Conservation (phyloP, 2,329 filamentous ascomycete species). For the Hypoxylon rubiginosum region DNA sequence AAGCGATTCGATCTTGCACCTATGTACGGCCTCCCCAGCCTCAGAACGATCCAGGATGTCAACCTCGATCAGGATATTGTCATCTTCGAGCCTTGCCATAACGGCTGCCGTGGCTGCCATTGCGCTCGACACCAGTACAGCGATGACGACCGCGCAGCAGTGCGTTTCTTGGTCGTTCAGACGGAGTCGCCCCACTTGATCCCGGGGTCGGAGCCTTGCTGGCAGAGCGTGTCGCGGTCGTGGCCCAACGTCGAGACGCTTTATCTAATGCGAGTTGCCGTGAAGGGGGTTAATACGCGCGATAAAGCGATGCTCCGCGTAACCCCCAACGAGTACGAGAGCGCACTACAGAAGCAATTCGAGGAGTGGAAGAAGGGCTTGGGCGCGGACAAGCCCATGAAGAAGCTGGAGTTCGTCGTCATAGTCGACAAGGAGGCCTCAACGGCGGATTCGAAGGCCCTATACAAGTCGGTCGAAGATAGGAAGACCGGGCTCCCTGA, state of each 20-base stretch:
- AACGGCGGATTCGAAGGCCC: constrained; percentile 23
- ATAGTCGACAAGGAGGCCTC: constrained; percentile 43
- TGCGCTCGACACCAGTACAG: constrained; percentile 49
- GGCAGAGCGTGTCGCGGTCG: constrained; percentile 46
- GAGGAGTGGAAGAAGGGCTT: constrained; percentile 49
- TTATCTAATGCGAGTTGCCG: constrained; percentile 47
- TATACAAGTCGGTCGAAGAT: constrained; percentile 43
- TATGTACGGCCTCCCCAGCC: not conserved
- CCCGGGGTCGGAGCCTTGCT: constrained; percentile 42
- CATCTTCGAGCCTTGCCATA: constrained; percentile 51
- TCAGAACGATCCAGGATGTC: constrained; percentile 40
- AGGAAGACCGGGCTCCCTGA: constrained; percentile 46
- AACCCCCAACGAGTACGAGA: constrained; percentile 40
- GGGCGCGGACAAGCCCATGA: constrained; percentile 39
- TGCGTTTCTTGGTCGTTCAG: constrained; percentile 49
- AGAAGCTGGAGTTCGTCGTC: constrained; percentile 48
- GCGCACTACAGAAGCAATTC: constrained; percentile 43
- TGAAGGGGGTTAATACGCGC: constrained; percentile 42
- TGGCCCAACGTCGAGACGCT: constrained; percentile 51
- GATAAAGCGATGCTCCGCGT: constrained; percentile 51
- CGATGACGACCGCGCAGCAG: constrained; percentile 43
- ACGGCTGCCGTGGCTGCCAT: constrained; percentile 47
- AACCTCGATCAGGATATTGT: constrained; percentile 48
- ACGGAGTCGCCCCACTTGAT: constrained; percentile 46
- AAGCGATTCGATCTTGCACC: constrained; percentile 43